These are phyloP conservation scores for Pseudogymnoascus destructans DNA, from an alignment of 2,329 filamentous ascomycete genomes.

Conservation along the genomic window DNA sequence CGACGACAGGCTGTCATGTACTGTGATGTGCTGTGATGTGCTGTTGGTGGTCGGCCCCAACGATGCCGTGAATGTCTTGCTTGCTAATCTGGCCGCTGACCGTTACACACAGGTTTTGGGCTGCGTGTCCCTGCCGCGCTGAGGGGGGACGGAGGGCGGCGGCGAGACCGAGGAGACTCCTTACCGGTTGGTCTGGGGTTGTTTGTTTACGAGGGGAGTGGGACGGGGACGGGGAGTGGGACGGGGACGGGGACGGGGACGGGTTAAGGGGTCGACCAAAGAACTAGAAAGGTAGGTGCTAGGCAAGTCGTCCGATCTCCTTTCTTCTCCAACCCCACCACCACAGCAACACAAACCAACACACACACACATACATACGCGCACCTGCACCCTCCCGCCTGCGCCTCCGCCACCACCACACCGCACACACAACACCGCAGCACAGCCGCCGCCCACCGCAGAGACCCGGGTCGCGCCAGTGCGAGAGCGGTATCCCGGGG, in stretches of 20 bases:
- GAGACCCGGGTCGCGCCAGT: not conserved
- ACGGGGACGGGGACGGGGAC: not conserved
- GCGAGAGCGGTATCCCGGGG: not conserved
- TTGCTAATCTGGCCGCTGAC: not conserved
- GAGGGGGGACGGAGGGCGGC: not conserved
- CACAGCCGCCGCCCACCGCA: not conserved
- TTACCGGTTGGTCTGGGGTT: not conserved
- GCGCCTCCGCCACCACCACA: not conserved
- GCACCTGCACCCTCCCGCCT: not conserved
- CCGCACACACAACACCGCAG: not conserved
- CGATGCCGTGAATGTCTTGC: not conserved
- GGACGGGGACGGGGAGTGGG: not conserved
- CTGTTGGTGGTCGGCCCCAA: too few species aligned
- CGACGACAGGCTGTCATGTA: not conserved
- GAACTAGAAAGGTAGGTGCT: too few species aligned
- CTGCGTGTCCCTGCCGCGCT: not conserved
- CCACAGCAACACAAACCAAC: not conserved
- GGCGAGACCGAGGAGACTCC: not conserved
- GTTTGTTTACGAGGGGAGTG: not conserved
- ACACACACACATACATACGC: not conserved
- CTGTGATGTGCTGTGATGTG: not conserved
- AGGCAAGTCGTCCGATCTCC: too few species aligned
- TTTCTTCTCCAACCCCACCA: too few species aligned
- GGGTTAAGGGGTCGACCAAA: not conserved
- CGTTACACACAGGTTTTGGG: slow-evolving; percentile 10